These are phyloP conservation scores for Sarcocystis neurona DNA, from an alignment of 169 alveolate genomes.

Conservation along the genomic window DNA sequence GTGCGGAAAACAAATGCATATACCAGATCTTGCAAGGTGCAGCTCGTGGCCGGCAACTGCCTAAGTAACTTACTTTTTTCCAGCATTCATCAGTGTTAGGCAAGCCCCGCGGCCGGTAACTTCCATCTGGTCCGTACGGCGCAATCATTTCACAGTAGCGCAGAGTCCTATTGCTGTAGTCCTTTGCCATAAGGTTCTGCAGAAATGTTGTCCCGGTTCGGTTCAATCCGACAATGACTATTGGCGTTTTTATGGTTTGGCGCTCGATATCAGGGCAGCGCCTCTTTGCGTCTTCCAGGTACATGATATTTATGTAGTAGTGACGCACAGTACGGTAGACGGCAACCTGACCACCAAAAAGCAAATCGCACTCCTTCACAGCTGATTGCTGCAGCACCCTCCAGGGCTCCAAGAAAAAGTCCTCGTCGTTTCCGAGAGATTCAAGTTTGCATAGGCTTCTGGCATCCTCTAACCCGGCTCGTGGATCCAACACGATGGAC, in stretches of 20 bases:
- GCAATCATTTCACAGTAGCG: constrained; percentile 67
- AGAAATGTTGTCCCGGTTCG: constrained; percentile 70
- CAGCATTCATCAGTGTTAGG: constrained; percentile 66
- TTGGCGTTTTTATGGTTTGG: constrained; percentile 46
- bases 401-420: constrained; percentile 60
- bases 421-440: constrained; percentile 53
- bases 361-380: constrained; percentile 54
- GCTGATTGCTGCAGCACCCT: constrained; percentile 56
- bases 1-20: background rate
- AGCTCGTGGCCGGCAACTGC: background rate
- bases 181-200: constrained; percentile 63
- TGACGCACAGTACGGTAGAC: constrained; percentile 64
- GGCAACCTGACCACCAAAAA: constrained; percentile 64
- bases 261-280: constrained; percentile 61
- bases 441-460: constrained; percentile 51
- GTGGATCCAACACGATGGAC: constrained; percentile 67
- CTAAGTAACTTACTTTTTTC: constrained; percentile 52
- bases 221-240: constrained; percentile 65
- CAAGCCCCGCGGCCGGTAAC: constrained; percentile 60
- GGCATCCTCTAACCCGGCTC: constrained; percentile 67
- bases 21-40: background rate
- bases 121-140: constrained; percentile 64
- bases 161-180: constrained; percentile 56
- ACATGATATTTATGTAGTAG: constrained; percentile 62
- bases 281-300: constrained; percentile 47